Evolutionary conservation across 2,329 filamentous ascomycete genomes (phyloP).

Genomic region (Fusarium sp.): DNA sequence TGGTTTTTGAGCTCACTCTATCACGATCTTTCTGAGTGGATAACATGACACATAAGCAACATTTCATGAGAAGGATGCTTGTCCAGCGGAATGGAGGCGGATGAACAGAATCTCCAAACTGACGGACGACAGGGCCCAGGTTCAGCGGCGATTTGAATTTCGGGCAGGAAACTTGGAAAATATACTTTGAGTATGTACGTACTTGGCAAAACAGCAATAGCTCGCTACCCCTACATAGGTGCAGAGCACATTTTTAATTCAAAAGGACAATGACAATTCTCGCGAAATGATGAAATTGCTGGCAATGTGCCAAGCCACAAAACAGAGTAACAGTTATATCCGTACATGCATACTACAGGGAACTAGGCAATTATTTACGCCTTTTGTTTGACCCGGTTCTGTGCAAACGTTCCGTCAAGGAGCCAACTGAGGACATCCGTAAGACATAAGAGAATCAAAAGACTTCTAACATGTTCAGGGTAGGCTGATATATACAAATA

Average conservation of each 20-base stretch:
- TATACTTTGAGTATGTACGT: slow-evolving; percentile 42
- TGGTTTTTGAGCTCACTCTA: slow-evolving; percentile 19
- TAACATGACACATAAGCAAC: slow-evolving; percentile 10
- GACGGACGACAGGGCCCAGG: slow-evolving; percentile 1
- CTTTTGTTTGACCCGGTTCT: slow-evolving; percentile 6
- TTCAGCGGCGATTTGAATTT: slow-evolving; percentile 5
- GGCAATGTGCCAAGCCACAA: slow-evolving; percentile 16
- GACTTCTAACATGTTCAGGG: too few species aligned
- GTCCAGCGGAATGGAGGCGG: slow-evolving; percentile 9
- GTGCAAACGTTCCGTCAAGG: background rate
- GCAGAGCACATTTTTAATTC: slow-evolving; percentile 38
- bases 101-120: slow-evolving; percentile 10
- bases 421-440: too few species aligned
- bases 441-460: too few species aligned
- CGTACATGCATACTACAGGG: too few species aligned
- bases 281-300: slow-evolving; percentile 21
- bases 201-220: slow-evolving; percentile 42
- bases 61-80: slow-evolving; percentile 5
- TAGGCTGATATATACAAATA: too few species aligned
- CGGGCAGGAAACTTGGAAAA: slow-evolving; percentile 17
- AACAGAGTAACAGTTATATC: slow-evolving; percentile 6
- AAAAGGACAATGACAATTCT: slow-evolving; percentile 38
- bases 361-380: slow-evolving; percentile 4
- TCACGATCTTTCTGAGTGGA: slow-evolving; percentile 18
- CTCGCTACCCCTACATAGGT: slow-evolving; percentile 32